A percentile compares a stretch with the other conserved stretches of the same genome.
Conservation (phyloP, 1,284 basidiomycete species). For the Ganoderma resinaceum region DNA sequence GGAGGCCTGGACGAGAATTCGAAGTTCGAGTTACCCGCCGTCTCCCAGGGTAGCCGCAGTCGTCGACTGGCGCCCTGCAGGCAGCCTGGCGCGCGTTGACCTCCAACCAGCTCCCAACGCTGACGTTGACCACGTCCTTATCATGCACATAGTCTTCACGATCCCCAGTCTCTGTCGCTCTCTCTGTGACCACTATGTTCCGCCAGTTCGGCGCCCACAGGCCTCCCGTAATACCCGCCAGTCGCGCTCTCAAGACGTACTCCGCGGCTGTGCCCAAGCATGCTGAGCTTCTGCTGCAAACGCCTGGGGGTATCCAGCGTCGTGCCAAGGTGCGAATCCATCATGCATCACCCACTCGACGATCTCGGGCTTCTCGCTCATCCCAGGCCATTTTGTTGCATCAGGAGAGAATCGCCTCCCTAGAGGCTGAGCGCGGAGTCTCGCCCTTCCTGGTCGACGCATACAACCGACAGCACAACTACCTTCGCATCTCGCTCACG, state of each 20-base stretch:
- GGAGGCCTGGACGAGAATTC: constrained; percentile 2
- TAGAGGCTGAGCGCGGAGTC: constrained; percentile 55
- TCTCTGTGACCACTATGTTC: constrained; percentile 23
- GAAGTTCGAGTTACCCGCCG: no score
- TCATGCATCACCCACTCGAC: constrained; percentile 6
- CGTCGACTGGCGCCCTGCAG: neutral
- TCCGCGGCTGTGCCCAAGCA: constrained; percentile 9
- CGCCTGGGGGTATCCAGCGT: constrained; percentile 19
- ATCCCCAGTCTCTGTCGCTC: constrained; percentile 8
- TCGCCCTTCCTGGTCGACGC: constrained; percentile 69
- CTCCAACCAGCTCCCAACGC: constrained; percentile 6
- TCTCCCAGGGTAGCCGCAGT: constrained; percentile 18
- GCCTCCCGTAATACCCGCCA: neutral
- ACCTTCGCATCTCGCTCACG: constrained; percentile 86
- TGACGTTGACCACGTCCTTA: neutral
- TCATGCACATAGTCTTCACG: neutral
- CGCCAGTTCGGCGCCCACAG: neutral
- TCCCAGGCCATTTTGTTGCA: neutral
- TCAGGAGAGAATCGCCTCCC: constrained; percentile 50
- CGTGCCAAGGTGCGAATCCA: constrained; percentile 25
- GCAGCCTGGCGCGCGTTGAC: neutral
- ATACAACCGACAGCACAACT: constrained; percentile 77
- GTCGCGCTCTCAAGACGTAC: constrained; percentile 22
- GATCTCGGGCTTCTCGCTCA: constrained; percentile 1
- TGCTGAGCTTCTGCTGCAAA: constrained; percentile 20